Conservation (phyloP, 2,329 filamentous ascomycete genomes). For the Hypoxylon sp. region DNA sequence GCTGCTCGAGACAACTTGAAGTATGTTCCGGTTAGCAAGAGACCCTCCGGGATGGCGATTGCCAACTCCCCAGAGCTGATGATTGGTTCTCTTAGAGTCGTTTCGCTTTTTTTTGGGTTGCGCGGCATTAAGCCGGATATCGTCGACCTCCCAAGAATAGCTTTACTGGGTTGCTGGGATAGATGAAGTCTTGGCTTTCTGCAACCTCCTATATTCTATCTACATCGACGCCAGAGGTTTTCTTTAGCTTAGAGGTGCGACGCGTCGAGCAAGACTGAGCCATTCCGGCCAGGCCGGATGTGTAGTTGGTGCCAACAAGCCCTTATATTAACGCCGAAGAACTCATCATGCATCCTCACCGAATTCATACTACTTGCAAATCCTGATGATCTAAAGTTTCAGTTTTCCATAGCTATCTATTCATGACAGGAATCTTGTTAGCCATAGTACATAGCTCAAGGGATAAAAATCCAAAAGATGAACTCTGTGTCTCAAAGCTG, state of each 20-base stretch:
- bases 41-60: slow-evolving; percentile 34
- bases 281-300: slow-evolving; percentile 24
- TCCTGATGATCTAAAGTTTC: slow-evolving; percentile 20
- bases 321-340: slow-evolving; percentile 17
- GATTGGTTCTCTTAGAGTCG: slow-evolving; percentile 43
- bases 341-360: slow-evolving; percentile 25
- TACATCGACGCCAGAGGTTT: slow-evolving; percentile 40
- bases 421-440: slow-evolving; percentile 15
- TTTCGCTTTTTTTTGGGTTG: slow-evolving; percentile 42
- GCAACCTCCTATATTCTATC: slow-evolving; percentile 38
- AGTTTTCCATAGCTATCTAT: slow-evolving; percentile 20
- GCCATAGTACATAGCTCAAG: slow-evolving; percentile 11
- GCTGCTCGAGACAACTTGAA: slow-evolving; percentile 36
- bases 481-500: slow-evolving; percentile 13
- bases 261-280: slow-evolving; percentile 20
- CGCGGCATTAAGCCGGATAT: slow-evolving; percentile 51
- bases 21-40: slow-evolving; percentile 35
- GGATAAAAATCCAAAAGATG: slow-evolving; percentile 5
- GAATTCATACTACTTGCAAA: slow-evolving; percentile 11
- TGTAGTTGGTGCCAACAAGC: slow-evolving; percentile 21
- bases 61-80: slow-evolving; percentile 34
- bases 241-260: slow-evolving; percentile 28
- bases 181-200: slow-evolving; percentile 47
- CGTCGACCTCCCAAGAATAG: slow-evolving; percentile 40
- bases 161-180: slow-evolving; percentile 48